Base-by-base conservation (phyloP, 495 filamentous ascomycete genomes). In the Poronia punctata region DNA sequence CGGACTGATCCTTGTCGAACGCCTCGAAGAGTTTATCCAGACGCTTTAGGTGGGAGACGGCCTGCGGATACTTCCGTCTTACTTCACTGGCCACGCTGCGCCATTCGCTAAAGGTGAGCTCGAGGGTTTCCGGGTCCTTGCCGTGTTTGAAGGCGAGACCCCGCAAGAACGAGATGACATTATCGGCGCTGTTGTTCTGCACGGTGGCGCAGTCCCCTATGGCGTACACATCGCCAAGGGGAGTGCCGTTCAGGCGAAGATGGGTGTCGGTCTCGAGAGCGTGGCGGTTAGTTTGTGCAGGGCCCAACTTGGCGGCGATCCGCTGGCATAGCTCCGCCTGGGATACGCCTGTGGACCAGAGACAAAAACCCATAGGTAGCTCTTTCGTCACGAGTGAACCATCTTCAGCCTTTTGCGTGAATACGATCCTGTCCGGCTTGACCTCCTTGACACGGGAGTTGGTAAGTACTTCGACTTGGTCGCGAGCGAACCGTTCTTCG, bases 131-230 rank as follows among this genome's bases (percentile, higher is more conserved):
- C 0, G 90, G 88, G 55, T 97, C 84, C 27, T 79, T 80, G 57
- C 88, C 89, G 44, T 83, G 86, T 59, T 95, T 87, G 83, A 85
- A 96, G 19, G 92, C 88, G 10, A 94, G 73, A 4, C 79, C 88
- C 43, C 88, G 88, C 6, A 98, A 71, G 65, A 97, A 97, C 11
- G 75, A 75, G 33, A 94, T 70, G 47, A 97, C 79, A 67, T 95
- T 81, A 45, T 85, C 82, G 16, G 86, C 83, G 5, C 95, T 66
- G 54, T 97, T 97, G 68, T 97, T 97, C 53, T 97, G 93, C 0
- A 97, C 93, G 0, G 92, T 97, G 9, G 84, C 68, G 66, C 92
- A 96, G 62, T 99, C 93, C n/a, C 93, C 93, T 38, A 99, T 86
- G 33, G 87, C 87, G 58, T 99, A 99, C 21, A 99, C 86, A 52